A percentile compares a stretch with the other conserved stretches of the same genome.
Conservation (phyloP, 2,329 filamentous ascomycete genomes). For the Dactylellina cionopaga region DNA sequence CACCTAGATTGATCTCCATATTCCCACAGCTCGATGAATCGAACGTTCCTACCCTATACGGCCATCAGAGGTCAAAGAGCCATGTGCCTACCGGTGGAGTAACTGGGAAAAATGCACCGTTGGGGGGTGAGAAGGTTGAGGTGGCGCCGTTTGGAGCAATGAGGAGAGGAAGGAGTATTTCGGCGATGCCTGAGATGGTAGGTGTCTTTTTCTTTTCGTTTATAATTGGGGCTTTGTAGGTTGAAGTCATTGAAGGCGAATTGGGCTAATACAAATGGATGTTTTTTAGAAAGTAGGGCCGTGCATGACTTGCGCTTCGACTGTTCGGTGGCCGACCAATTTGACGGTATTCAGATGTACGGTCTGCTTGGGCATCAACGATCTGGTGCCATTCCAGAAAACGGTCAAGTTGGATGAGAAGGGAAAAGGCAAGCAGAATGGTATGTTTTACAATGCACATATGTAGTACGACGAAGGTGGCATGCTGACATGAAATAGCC, state of each 20-base stretch:
- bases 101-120: conserved; percentile 40
- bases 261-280: conserved; percentile 4
- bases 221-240: background rate
- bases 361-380: conserved; percentile 85
- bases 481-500: conserved; percentile 53
- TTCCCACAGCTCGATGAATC: conserved; percentile 47
- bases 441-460: conserved; percentile 36
- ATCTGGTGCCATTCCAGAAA: conserved; percentile 67
- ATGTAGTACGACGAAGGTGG: conserved; percentile 52
- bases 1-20: conserved; percentile 46
- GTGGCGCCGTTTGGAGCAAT: conserved; percentile 59
- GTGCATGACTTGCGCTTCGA: conserved; percentile 86
- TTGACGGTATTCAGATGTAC: conserved; percentile 81
- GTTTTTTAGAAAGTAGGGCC: conserved; percentile 67
- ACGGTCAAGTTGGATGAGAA: conserved; percentile 55
- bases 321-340: conserved; percentile 80
- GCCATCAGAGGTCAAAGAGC: conserved; percentile 49
- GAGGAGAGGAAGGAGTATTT: conserved; percentile 61
- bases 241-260: background rate
- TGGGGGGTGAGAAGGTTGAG: conserved; percentile 57
- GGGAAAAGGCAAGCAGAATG: conserved; percentile 54
- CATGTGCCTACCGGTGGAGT: conserved; percentile 24
- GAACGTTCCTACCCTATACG: conserved; percentile 39
- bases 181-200: conserved; percentile 60
- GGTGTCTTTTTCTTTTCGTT: conserved; percentile 66